phyloP scores from a whole-genome alignment of 129 eudicot species.

The Helianthus tuberosus region DNA sequence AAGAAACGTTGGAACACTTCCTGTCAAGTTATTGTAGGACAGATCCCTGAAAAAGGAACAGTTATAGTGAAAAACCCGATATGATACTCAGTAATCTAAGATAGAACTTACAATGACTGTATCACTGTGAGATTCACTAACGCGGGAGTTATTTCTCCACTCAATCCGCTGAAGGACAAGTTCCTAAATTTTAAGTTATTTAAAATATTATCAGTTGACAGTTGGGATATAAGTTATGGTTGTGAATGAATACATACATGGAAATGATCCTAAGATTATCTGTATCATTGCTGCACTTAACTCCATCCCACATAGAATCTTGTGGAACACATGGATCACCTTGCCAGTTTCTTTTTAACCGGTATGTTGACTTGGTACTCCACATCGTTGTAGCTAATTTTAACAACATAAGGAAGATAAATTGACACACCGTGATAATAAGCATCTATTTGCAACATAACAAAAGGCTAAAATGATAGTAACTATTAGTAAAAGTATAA shows the following conservation, averaged over 20 bases:
- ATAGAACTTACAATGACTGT: constrained; percentile 29
- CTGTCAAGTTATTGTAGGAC: constrained; percentile 39
- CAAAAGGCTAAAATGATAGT: no score
- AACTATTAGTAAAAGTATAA: background rate
- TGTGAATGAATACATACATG: constrained; percentile 23
- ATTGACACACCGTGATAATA: background rate
- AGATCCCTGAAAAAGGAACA: constrained; percentile 36
- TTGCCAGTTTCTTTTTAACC: constrained; percentile 44
- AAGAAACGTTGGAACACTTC: constrained; percentile 38
- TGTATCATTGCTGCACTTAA: constrained; percentile 30
- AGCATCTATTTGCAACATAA: background rate
- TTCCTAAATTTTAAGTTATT: constrained; percentile 24
- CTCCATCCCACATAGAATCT: constrained; percentile 38
- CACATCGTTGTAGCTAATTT: constrained; percentile 33
- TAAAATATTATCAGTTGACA: background rate
- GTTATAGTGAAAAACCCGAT: background rate
- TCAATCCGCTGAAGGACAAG: constrained; percentile 35
- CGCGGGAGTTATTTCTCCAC: constrained; percentile 32
- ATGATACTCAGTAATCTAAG: background rate
- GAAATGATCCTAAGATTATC: constrained; percentile 31
- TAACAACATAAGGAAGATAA: background rate
- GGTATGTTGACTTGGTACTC: constrained; percentile 39
- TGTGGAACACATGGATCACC: constrained; percentile 47
- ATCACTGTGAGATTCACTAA: constrained; percentile 38
- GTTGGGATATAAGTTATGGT: background rate